Base-by-base conservation (phyloP, 2,329 filamentous ascomycete species). In the Aspergillus bombycis region DNA sequence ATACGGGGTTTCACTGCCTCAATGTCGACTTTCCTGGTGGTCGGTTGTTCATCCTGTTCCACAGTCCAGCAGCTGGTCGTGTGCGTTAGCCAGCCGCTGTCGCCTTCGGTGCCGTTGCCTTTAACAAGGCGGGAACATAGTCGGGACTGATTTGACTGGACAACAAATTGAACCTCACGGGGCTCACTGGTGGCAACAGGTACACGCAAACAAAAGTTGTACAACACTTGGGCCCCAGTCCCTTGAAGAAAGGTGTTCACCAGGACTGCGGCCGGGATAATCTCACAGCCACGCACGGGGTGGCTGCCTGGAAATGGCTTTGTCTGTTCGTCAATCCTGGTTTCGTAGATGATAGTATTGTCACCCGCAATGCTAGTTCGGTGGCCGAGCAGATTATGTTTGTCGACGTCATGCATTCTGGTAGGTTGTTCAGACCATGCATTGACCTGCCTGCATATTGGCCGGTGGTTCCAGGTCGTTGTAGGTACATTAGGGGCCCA, bases 271-370 rank as follows among this genome's bases (percentile, higher is more conserved):
- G 79, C 80, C 2, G 80, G 80, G 7, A 82, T 71, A 43, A 82
- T 82, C 62, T 82, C 79, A 1, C 78, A 78, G 6, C 78, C 79
- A 50, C 77, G 72, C 1, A 82, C 68, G 9, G 75, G 78, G 65
- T 82, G 79, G 21, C 61, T 74, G 2, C 78, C 71, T 4, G 80
- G 80, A 67, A 81, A 82, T 0, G 80, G 80, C 60, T 80, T 81
- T 0, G 65, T 74, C 16, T 73, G 71, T 6, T 78, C 69, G 57
- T 80, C 74, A 3, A 82, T 64, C 5, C 63, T 71, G 0, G 77
- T 81, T 0, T 71, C 73, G 70, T 74, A 81, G 0, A 79, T 64
- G 1, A 70, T 65, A 1, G 58, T 74, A 10, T 72, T 69, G 6
- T 67, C 73, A 32, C 72, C 73, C 9, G 70, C 73, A 6, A 79